Base-by-base conservation (phyloP, 257 asterid genomes). In the Verbena officinalis region DNA sequence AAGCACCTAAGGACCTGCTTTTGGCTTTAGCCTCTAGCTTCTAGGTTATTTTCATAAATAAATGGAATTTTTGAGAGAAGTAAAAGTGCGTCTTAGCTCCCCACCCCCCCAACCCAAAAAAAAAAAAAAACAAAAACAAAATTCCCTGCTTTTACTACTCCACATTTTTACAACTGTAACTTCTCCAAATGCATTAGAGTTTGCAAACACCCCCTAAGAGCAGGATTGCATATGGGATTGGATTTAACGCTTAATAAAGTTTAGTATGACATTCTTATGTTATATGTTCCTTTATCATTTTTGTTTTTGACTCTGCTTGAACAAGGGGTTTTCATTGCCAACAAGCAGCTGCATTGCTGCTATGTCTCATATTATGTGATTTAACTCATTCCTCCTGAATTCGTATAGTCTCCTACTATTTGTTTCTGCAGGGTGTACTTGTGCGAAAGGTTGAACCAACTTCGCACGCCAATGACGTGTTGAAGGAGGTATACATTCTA, bases 381-480 rank as follows among this genome's bases (percentile, higher is more conserved):
- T 46, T 33, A 43, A n/a, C 49, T 57, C 55, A 57, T 46, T 52
- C 55, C 51, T 64, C 20, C 21, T 64, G 5, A 51, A n/a, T n/a
- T n/a, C n/a, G n/a, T n/a, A n/a, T 55, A 34, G 49, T n/a, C 38
- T 61, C 38, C 60, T 55, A 65, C 66, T 67, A 51, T 51, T 51
- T 57, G 56, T 70, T 39, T 56, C 50, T 76, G 59, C 79, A 90
- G 97, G 97, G 97, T 59, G 90, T 87, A 56, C 90, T 87, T 40
- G 92, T 90, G 52, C 84, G 95, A 34, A 83, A 65, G 78, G 87
- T 88, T 61, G 96, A 90, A 76, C 95, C 93, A 56, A 85, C 96
- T 74, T 79, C 96, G 73, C 82, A 84, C 73, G 89, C 90, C 67
- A 79, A 75, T 65, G 75, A 73, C 58, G 77, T 80, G 67, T 75